A percentile compares a stretch with the other conserved stretches of the same genome.
These are phyloP conservation scores for Polytrichum commune DNA, from an alignment of 225 moss, liverwort and hornwort species.

Conservation along the genomic window DNA sequence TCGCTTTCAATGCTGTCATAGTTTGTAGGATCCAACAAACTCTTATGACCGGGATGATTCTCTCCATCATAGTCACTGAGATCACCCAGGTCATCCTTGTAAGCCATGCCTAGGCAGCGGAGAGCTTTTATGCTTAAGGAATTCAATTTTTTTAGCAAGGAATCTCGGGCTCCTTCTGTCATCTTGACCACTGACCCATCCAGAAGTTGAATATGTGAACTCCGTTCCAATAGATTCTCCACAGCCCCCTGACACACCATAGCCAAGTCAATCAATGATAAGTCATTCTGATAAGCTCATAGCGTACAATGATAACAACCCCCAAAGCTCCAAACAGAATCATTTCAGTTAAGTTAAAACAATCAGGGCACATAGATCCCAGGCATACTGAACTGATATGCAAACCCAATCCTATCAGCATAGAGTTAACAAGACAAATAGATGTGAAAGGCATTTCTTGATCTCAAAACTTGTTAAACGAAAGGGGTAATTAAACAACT, in stretches of 20 bases:
- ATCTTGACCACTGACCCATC: conserved; percentile 71
- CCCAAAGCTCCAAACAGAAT: no score
- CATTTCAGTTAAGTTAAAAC: no score
- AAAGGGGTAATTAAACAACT: no score
- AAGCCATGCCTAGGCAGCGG: conserved; percentile 87
- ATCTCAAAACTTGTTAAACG: no score
- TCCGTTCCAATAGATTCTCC: conserved; percentile 80
- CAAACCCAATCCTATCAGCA: no score
- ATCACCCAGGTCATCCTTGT: conserved; percentile 75
- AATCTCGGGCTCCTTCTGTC: conserved; percentile 57
- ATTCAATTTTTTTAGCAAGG: conserved; percentile 57
- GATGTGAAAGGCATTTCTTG: no score
- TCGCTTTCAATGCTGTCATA: conserved; percentile 73
- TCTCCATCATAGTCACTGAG: conserved; percentile 79
- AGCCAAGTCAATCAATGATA: not conserved
- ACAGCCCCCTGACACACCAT: conserved; percentile 71
- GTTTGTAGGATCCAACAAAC: conserved; percentile 69
- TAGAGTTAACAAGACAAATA: no score
- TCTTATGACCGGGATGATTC: conserved; percentile 68
- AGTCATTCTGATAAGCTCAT: no score
- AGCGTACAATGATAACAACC: no score
- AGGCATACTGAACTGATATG: no score
- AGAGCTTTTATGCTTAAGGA: conserved; percentile 70
- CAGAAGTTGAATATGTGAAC: conserved; percentile 58
- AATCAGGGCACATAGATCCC: no score